phyloP scores from a whole-genome alignment of 163 green algal genomes.

The Scenedesmus sp. region DNA sequence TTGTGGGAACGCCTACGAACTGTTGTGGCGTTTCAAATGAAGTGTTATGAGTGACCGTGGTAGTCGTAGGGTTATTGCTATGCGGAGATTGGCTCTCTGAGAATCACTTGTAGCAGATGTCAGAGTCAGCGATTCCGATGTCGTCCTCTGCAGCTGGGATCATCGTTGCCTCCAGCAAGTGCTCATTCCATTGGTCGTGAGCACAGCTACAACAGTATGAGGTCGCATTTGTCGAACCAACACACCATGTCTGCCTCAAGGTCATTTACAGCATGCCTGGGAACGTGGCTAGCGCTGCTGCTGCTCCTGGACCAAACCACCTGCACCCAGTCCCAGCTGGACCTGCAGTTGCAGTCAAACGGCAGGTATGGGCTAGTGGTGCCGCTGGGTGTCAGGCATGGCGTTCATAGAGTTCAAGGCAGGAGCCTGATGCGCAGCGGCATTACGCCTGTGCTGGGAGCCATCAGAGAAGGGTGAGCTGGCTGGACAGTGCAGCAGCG shows the following conservation, averaged over 20 bases:
- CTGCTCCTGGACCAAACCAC: slow-evolving; percentile 3
- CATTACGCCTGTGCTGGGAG: slow-evolving; percentile 28
- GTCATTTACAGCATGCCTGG: not conserved
- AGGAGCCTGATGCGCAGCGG: slow-evolving; percentile 40
- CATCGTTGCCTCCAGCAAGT: not conserved
- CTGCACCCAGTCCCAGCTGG: slow-evolving; percentile 4
- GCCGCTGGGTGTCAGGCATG: slow-evolving; percentile 2
- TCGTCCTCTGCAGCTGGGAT: no score
- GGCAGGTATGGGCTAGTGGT: slow-evolving; percentile 25
- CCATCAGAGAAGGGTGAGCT: slow-evolving; percentile 44
- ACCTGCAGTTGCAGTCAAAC: slow-evolving; percentile 25
- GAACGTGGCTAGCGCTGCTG: slow-evolving; percentile 2
- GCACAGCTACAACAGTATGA: not conserved
- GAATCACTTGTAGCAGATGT: no score
- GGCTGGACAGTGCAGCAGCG: not conserved
- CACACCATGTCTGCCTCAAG: not conserved
- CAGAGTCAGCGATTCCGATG: no score
- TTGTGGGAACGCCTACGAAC: not conserved
- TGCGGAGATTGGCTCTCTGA: not conserved
- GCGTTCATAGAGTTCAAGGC: not conserved
- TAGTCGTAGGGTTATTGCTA: not conserved
- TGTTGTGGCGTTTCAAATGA: not conserved
- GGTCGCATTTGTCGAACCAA: not conserved
- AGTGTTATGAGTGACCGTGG: not conserved
- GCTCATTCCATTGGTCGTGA: not conserved